These are phyloP conservation scores for Acanthamoeba pearcei DNA, from an alignment of 208 protist genomes.

Conservation along the genomic window DNA sequence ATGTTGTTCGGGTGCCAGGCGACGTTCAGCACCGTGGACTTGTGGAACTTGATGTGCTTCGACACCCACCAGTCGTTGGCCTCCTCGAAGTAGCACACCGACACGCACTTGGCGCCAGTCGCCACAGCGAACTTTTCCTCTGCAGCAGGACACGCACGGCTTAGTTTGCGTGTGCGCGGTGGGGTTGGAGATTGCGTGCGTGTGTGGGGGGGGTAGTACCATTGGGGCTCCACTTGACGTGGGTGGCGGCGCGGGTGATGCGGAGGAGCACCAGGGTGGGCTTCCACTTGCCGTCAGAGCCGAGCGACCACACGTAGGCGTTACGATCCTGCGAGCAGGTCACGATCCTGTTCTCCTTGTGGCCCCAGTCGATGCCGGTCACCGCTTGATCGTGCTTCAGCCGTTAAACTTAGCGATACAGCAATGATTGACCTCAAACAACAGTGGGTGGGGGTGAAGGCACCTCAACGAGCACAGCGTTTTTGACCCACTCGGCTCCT, in stretches of 20 bases:
- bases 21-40: constrained; percentile 90
- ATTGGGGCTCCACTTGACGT: constrained; percentile 89
- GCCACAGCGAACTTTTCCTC: constrained; percentile 95
- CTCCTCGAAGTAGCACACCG: constrained; percentile 94
- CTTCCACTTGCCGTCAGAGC: constrained; percentile 88
- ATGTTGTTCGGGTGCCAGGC: constrained; percentile 93
- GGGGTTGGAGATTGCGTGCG: neutral
- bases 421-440: too few species aligned
- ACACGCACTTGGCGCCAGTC: constrained; percentile 89
- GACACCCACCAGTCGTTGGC: constrained; percentile 96
- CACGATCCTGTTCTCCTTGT: constrained; percentile 91
- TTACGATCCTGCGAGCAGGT: constrained; percentile 95
- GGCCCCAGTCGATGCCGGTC: constrained; percentile 93
- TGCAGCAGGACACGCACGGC: neutral
- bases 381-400: constrained; percentile 92
- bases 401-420: neutral
- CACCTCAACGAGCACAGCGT: constrained; percentile 82
- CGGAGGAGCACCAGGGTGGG: constrained; percentile 93
- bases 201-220: neutral
- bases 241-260: constrained; percentile 91
- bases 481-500: constrained; percentile 79
- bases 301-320: constrained; percentile 94
- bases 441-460: neutral
- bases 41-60: constrained; percentile 90
- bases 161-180: too few species aligned